Evolutionary conservation across 345 rosid species (phyloP), one percentile per base, ranked within the genome.

Genomic region (Gossypium arboreum): DNA sequence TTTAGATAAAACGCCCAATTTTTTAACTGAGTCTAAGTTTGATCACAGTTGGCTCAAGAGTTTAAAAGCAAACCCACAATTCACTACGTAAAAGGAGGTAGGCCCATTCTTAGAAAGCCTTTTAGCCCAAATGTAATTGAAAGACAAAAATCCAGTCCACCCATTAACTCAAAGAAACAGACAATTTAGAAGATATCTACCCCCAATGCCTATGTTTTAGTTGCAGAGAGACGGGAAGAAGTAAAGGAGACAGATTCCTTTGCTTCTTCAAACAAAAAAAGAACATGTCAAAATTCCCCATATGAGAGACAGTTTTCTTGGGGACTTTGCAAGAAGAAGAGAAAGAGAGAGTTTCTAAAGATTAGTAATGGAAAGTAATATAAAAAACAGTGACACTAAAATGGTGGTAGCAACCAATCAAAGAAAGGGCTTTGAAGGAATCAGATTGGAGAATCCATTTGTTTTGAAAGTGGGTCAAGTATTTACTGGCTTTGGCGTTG

Each of bases 401-500:
- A 79, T 85, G 61, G 85, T 76, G 69, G 75, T 72, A 77, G 73
- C 73, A 76, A 74, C 75, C 76, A 76, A 78, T 75, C 83, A 87
- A 75, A 82, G 82, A 76, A 86, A 83, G 80, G 79, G 77, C 48
- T 77, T 88, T 22, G 68, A 67, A 68, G 89, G 90, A 66, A 79
- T 91, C 72, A 76, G 79, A 78, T 2, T 91, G 4, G 91, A 88
- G 85, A 95, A 90, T 80, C 97, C 97, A 20, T 90, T 96, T 82
- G 77, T 97, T 85, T 90, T 92, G 73, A 95, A 93, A 83, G 92
- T 86, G 72, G 82, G 83, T 85, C 99, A 91, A 85, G 94, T 91
- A 75, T 95, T 93, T 77, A 95, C 98, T 0, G 98, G 98, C 70
- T 91, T 95, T 75, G 99, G 99, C 75, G 52, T 95, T 17, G 99